Evolutionary conservation across 805 yeast species (phyloP).

Genomic region (Geotrichum ghanense): DNA sequence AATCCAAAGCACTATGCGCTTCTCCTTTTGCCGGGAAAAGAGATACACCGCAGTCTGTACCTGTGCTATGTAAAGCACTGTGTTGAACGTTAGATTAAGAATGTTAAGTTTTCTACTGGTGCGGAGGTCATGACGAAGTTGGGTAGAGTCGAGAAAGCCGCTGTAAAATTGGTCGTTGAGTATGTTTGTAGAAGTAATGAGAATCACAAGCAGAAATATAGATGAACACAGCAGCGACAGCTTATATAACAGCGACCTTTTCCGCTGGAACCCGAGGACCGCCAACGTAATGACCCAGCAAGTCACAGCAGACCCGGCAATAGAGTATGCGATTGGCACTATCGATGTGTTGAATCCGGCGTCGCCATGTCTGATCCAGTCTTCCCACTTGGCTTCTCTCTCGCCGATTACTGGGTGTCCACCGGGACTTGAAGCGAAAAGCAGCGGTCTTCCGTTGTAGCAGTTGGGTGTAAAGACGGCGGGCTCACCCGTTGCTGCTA

Average conservation of each 20-base stretch:
- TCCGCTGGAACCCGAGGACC: constrained; percentile 40
- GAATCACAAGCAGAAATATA: constrained; percentile 40
- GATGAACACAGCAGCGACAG: constrained; percentile 42
- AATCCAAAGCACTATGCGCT: constrained; percentile 44
- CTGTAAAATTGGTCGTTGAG: constrained; percentile 37
- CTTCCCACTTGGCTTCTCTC: neutral
- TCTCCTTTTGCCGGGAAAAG: constrained; percentile 58
- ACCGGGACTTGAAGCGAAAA: neutral
- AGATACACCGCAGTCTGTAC: constrained; percentile 60
- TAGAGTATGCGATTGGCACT: constrained; percentile 49
- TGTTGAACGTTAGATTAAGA: constrained; percentile 41
- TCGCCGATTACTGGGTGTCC: neutral
- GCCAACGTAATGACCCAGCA: constrained; percentile 48
- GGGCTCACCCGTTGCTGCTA: neutral
- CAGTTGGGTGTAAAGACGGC: neutral
- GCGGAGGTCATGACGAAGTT: constrained; percentile 31
- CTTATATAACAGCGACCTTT: constrained; percentile 37
- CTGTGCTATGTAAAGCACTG: constrained; percentile 50
- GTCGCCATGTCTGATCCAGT: neutral
- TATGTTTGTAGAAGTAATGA: constrained; percentile 35
- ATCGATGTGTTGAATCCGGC: neutral
- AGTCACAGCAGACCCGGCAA: constrained; percentile 54
- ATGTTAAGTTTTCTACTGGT: constrained; percentile 31
- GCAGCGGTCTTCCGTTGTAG: neutral
- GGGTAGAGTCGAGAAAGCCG: constrained; percentile 31